Base-by-base conservation (phyloP, 78 protist genomes). In the Dictyostelium brefeldianum region DNA sequence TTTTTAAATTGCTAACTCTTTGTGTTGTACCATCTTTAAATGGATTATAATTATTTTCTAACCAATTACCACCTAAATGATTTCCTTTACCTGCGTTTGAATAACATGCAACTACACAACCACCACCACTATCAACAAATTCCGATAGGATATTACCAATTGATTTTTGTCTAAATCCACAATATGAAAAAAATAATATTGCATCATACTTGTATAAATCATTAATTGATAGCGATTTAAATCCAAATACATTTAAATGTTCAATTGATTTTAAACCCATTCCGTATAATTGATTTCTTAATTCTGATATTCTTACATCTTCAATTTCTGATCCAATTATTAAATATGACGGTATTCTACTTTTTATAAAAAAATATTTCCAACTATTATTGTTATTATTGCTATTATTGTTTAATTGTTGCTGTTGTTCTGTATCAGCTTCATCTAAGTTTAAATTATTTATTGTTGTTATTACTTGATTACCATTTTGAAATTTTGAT, bases 61-160 rank as follows among this genome's bases (percentile, higher is more conserved):
- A 53, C 83, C 83, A 87, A 10, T 78, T 31, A 22, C 93, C 93
- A 22, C 65, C 93, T 14, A 87, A 29, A 31, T 79, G 22, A 62
- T 87, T 87, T 10, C 93, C 92, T 27, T 59, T 70, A 1, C 93
- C 93, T 64, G 27, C 83, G 51, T 74, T 77, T n/a, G 93, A 22
- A 64, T 77, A 87, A 7, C 84, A 29, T 2, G 64, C 80, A 5
- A 87, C 10, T 3, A 87, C 84, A 14, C 77, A 57, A 31, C 84
- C 93, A 64, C 93, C 93, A 20, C 93, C 93, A 48, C 31, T 36
- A 65, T 87, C 85, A 5, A 87, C 93, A 77, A 43, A 87, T 12
- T 74, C 78, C 10, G 83, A 18, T 18, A 87, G 47, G 20, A 50
- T 22, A 43, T 74, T 70, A n/a, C 93, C 93, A 15, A 87, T 57